Base-by-base conservation (phyloP, 768 basidiomycete genomes). In the Suillus alpinus region DNA sequence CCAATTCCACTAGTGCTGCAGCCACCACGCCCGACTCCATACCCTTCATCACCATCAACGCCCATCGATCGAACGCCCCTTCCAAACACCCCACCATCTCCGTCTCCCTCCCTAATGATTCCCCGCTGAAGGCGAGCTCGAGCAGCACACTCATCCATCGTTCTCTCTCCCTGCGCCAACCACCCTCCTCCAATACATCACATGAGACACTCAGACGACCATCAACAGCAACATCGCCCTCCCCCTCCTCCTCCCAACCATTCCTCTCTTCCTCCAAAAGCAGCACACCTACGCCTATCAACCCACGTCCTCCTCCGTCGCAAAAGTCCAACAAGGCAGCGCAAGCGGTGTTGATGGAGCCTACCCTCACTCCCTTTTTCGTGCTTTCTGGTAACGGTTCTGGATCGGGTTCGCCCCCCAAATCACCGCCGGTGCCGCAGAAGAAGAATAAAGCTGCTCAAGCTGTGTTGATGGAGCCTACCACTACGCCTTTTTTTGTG, bases 21-120 rank as follows among this genome's bases (percentile, higher is more conserved):
- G 4, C 16, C 8, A 49, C 47, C 47, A 49, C 26, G 8, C 47
- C 47, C 18, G 49, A 31, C 29, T 50, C 20, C n/a, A 18, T 16
- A 26, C 36, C 52, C 5, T 37, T 23, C 7, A 10, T 39, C 23
- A 18, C 23, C 12, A 18, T 39, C 26, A 23, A 37, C 5, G 2
- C 37, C 10, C 9, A 56, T 23, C 31, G 16, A 12, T 43, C 51
- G 10, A 34, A 20, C 36, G 68, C 72, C 37, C 69, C 67, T 40
- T 65, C 66, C 26, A 64, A 67, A 31, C 66, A 62, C 3, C 60
- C 69, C 6, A 14, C 14, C 14, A 57, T 57, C 20, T 31, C 29
- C 23, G 31, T 31, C 23, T 31, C n/a, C 7, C 37, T 53, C 3
- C 56, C 41, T 9, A 8, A 2, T 16, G 13, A 57, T 13, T 16